Percentiles rank a stretch among this genome's conserved stretches.
These are phyloP conservation scores for Corynespora cassiicola DNA, from an alignment of 2,329 filamentous ascomycete species.

Conservation along the genomic window DNA sequence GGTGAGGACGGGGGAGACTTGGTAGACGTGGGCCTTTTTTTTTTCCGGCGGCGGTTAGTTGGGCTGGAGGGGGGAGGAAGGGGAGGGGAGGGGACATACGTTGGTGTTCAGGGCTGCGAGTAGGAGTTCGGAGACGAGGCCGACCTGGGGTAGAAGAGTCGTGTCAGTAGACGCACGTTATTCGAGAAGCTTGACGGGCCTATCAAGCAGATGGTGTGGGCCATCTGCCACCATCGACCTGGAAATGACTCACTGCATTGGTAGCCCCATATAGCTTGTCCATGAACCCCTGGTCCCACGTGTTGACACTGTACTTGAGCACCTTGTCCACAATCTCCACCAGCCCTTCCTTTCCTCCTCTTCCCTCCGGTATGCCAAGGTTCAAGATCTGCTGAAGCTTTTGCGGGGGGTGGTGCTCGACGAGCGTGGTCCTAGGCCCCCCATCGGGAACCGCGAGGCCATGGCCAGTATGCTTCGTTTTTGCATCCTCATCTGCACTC, in stretches of 20 bases:
- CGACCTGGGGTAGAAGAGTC: conserved; percentile 60
- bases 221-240: neutral
- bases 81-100: conserved; percentile 50
- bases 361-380: conserved; percentile 43
- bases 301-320: conserved; percentile 89
- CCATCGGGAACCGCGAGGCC: conserved; percentile 69
- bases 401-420: conserved; percentile 53
- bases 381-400: conserved; percentile 50
- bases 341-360: conserved; percentile 51
- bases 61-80: neutral
- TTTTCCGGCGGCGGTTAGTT: conserved; percentile 5
- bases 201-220: too few species aligned
- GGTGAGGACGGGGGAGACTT: conserved; percentile 88
- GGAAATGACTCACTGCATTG: conserved; percentile 67
- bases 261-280: conserved; percentile 95
- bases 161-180: too few species aligned
- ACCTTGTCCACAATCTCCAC: conserved; percentile 67
- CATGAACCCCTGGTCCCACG: conserved; percentile 97
- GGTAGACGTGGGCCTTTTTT: conserved; percentile 91
- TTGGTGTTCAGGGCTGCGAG: conserved; percentile 92
- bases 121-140: conserved; percentile 83
- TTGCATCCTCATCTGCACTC: conserved; percentile 70
- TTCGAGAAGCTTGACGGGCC: too few species aligned
- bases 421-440: conserved; percentile 53
- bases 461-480: conserved; percentile 61